phyloP scores from a whole-genome alignment of 495 filamentous ascomycete genomes.

The Geoglossum glabrum region DNA sequence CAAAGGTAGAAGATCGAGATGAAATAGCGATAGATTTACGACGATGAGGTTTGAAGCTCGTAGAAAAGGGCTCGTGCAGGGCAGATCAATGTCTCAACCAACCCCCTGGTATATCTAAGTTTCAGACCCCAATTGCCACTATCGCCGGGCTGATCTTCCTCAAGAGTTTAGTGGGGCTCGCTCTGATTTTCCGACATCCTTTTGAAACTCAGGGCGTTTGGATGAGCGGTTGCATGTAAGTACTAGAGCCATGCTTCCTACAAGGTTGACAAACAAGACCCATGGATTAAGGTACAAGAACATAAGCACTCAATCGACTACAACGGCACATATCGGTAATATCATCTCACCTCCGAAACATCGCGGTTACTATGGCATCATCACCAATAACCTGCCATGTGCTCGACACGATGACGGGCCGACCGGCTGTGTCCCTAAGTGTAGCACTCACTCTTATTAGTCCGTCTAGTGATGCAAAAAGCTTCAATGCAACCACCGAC shows the following conservation, averaged over 20 bases:
- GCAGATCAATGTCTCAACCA: no score
- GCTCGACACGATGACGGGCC: constrained; percentile 36
- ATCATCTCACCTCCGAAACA: not conserved
- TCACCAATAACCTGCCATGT: constrained; percentile 42
- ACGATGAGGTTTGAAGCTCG: no score
- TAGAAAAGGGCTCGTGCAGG: no score
- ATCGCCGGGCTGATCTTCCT: no score
- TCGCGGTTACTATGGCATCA: not conserved
- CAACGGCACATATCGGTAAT: not conserved
- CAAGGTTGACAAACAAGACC: not conserved
- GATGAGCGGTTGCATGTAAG: not conserved
- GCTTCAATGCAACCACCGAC: constrained; percentile 53
- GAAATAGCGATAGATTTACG: no score
- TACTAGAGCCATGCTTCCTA: no score
- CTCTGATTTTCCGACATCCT: not conserved
- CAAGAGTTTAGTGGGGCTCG: no score
- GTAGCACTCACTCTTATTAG: constrained; percentile 31
- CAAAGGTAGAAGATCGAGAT: no score
- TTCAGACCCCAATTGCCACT: not conserved
- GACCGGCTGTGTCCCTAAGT: constrained; percentile 35
- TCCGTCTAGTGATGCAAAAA: constrained; percentile 15
- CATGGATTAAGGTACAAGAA: not conserved
- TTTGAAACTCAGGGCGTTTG: not conserved
- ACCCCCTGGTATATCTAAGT: no score
- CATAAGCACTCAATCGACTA: not conserved